Percentiles rank a stretch among this genome's conserved stretches.
phyloP scores from a whole-genome alignment of 2,329 filamentous ascomycete species.

The Tolypocladium endophyticum region DNA sequence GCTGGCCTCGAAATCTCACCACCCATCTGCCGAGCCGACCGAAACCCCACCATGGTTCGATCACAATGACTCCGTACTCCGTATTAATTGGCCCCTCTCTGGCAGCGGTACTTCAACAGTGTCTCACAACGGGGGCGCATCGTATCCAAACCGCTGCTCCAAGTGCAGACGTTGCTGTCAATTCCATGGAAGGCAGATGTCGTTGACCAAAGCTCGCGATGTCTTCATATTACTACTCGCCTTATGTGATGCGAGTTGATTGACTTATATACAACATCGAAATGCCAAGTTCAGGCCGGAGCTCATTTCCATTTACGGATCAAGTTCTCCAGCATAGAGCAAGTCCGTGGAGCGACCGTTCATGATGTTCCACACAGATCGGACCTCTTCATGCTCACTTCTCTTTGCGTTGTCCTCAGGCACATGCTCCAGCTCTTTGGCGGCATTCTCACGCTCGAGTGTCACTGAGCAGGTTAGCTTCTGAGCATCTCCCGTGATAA shows the following conservation, averaged over 20 bases:
- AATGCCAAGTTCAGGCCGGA: background rate
- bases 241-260: no score
- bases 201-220: background rate
- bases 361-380: conserved; percentile 33
- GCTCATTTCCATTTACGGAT: conserved; percentile 8
- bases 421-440: conserved; percentile 19
- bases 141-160: background rate
- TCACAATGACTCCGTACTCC: no score
- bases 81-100: background rate
- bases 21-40: background rate
- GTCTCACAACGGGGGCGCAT: background rate
- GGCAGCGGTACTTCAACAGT: background rate
- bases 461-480: conserved; percentile 18
- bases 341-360: conserved; percentile 32
- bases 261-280: background rate
- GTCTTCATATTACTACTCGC: background rate
- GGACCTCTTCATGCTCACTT: conserved; percentile 22
- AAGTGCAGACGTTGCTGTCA: background rate
- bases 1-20: background rate
- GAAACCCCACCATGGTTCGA: background rate
- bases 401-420: conserved; percentile 12
- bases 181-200: background rate
- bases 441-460: conserved; percentile 28
- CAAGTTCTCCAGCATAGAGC: conserved; percentile 34
- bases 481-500: conserved; percentile 1